Base-by-base conservation (phyloP, 2,329 filamentous ascomycete genomes). In the Nothomitra cinnamomea region DNA sequence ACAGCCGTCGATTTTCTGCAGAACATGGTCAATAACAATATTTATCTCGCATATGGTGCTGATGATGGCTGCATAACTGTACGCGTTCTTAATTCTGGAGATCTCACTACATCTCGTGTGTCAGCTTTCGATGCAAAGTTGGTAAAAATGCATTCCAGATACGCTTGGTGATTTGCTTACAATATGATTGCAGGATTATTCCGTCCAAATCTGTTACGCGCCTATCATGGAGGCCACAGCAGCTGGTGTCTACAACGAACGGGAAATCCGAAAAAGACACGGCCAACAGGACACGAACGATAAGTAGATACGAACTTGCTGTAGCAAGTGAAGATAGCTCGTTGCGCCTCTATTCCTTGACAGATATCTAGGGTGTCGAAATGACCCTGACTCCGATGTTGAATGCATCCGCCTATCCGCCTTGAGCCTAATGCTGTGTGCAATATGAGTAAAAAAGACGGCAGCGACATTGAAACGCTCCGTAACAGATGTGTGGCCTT, bases 1-100 rank as follows among this genome's bases (percentile, higher is more conserved):
- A 89, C 85, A 0, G 80, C 85, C 0, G 71, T 90, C 24, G 82
- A 85, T 59, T 85, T 88, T 61, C 63, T 80, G 35, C 63, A 65
- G 4, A 51, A 54, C 4, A 42, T 58, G 6, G 58, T 64, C 32
- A 60, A 63, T 22, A 60, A 58, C 22, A 60, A 57, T 10, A 60
- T 68, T 15, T 59, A 68, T 50, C 62, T 76, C 40, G 73, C 71
- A 12, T 62, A 67, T 7, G 72, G 73, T 3, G 67, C 72, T 53
- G 74, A 76, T 56, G 69, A 61, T 40, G 73, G 73, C 2, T 64
- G 63, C 15, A 56, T 76, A 47, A 19, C 13, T 43, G 21, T 53
- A 7, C 28, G 28, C 38, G 13, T 10, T 15, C 28, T 22, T 8
- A 19, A 35, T 17, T 13, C 15, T 49, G 19, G 19, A 49, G 15